These are phyloP conservation scores for Aphanomyces stellatus DNA, from an alignment of 352 stramenopile species.

Conservation along the genomic window DNA sequence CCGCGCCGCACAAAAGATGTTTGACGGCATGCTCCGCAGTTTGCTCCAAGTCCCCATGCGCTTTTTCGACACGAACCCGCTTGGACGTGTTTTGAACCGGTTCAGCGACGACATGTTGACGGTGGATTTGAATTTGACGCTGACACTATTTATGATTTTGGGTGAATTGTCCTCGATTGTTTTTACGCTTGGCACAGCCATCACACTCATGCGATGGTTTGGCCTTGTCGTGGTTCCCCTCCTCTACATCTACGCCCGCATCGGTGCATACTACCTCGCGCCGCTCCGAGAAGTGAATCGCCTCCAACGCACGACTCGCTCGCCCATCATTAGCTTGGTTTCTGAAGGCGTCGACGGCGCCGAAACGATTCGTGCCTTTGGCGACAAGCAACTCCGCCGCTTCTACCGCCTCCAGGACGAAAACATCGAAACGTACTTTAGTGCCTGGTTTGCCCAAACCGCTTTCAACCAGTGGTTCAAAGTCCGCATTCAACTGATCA, in stretches of 20 bases:
- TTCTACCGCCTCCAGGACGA: conserved; percentile 16
- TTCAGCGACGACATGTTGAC: background rate
- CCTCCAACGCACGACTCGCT: conserved; percentile 20
- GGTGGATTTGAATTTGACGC: background rate
- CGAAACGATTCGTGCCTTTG: conserved; percentile 19
- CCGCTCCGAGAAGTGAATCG: conserved; percentile 30
- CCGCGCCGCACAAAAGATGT: background rate
- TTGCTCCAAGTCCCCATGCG: background rate
- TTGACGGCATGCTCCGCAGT: background rate
- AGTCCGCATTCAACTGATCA: conserved; percentile 38
- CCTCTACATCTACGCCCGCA: background rate
- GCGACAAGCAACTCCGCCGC: background rate
- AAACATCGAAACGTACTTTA: conserved; percentile 21
- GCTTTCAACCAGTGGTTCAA: conserved; percentile 31
- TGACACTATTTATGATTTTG: no score
- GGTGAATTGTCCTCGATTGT: background rate
- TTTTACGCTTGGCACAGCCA: background rate
- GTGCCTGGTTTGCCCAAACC: conserved; percentile 21
- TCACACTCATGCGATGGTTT: background rate
- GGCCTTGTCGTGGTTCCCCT: background rate
- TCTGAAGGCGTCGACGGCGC: background rate
- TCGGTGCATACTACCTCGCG: background rate
- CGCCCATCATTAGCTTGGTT: background rate
- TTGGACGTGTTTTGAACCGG: background rate
- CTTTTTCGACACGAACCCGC: background rate